phyloP scores from a whole-genome alignment of 2,329 filamentous ascomycete genomes.

The Phaeosphaeria sp. region DNA sequence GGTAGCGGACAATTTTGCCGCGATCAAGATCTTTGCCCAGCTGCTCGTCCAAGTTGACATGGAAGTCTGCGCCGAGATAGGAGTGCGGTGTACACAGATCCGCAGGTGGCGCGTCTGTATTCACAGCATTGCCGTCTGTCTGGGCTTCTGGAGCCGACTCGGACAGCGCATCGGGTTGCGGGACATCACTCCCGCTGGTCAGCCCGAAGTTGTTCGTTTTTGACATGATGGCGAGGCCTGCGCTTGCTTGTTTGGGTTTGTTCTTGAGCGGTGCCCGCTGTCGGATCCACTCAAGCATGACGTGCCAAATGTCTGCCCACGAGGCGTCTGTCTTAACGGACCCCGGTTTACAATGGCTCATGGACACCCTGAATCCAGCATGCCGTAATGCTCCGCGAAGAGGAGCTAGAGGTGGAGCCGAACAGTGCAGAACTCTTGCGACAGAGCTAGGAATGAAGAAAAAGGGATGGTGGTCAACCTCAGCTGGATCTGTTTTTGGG shows the following conservation, averaged over 20 bases:
- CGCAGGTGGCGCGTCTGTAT: slow-evolving; percentile 2
- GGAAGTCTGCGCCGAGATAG: slow-evolving; percentile 51
- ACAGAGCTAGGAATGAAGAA: slow-evolving; percentile 81
- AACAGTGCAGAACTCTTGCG: slow-evolving; percentile 77
- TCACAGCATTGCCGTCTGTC: slow-evolving; percentile 7
- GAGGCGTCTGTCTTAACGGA: slow-evolving; percentile 94
- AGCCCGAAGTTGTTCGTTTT: slow-evolving; percentile 27
- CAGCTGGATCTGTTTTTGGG: slow-evolving; percentile 43
- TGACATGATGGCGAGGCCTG: slow-evolving; percentile 70
- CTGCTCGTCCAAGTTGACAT: slow-evolving; percentile 79
- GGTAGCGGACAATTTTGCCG: slow-evolving; percentile 82
- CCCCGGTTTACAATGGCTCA: slow-evolving; percentile 87
- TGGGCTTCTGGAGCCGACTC: slow-evolving; percentile 9
- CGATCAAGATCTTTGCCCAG: slow-evolving; percentile 72
- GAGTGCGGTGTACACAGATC: slow-evolving; percentile 17
- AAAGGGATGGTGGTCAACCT: slow-evolving; percentile 79
- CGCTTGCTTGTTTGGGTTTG: slow-evolving; percentile 71
- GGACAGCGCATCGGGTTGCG: slow-evolving; percentile 4
- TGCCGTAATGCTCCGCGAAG: slow-evolving; percentile 81
- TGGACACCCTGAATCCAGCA: slow-evolving; percentile 81
- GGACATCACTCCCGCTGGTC: slow-evolving; percentile 5
- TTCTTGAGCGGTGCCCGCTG: slow-evolving; percentile 81
- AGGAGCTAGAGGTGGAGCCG: slow-evolving; percentile 78
- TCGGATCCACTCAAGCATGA: slow-evolving; percentile 90
- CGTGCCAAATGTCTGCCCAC: slow-evolving; percentile 87